Evolutionary conservation across 768 basidiomycete species (phyloP).

Genomic region (Suillus weaverae): DNA sequence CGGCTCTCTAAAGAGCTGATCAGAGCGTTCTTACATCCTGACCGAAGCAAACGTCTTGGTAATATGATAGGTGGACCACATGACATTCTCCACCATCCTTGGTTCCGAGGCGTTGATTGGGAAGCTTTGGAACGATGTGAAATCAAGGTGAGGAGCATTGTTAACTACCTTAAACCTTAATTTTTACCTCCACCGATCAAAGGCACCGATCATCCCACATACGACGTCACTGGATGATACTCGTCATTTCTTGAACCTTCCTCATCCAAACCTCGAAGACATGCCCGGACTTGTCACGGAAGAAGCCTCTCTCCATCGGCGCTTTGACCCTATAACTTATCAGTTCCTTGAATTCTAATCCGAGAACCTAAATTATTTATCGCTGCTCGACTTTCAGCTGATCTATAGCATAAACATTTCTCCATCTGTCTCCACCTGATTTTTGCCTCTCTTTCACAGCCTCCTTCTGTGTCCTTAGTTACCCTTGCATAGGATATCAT

Average conservation of each 20-base stretch:
- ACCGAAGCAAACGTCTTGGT: conserved; percentile 87
- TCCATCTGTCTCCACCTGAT: conserved; percentile 5
- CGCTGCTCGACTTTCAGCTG: conserved; percentile 11
- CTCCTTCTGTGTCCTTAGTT: conserved; percentile 8
- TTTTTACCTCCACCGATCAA: conserved; percentile 15
- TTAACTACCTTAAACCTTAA: conserved; percentile 2
- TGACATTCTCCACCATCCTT: conserved; percentile 88
- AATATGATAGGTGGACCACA: conserved; percentile 91
- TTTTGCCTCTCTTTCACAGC: not conserved
- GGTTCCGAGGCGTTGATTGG: conserved; percentile 97
- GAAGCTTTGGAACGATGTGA: conserved; percentile 81
- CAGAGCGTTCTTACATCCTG: conserved; percentile 84
- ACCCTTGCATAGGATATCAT: conserved; percentile 6
- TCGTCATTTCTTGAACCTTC: conserved; percentile 80
- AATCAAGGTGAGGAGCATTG: conserved; percentile 61
- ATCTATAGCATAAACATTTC: conserved; percentile 28
- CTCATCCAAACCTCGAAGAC: conserved; percentile 72
- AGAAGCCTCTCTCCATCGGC: conserved; percentile 60
- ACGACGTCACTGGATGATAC: conserved; percentile 81
- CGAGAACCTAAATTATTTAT: conserved; percentile 9
- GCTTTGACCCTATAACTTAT: conserved; percentile 66
- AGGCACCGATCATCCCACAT: conserved; percentile 88
- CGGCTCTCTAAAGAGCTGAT: conserved; percentile 87
- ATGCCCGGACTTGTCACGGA: conserved; percentile 76
- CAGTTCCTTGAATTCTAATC: conserved; percentile 79